Conservation (phyloP, 2,329 filamentous ascomycete species). For the Aspergillus proliferans region DNA sequence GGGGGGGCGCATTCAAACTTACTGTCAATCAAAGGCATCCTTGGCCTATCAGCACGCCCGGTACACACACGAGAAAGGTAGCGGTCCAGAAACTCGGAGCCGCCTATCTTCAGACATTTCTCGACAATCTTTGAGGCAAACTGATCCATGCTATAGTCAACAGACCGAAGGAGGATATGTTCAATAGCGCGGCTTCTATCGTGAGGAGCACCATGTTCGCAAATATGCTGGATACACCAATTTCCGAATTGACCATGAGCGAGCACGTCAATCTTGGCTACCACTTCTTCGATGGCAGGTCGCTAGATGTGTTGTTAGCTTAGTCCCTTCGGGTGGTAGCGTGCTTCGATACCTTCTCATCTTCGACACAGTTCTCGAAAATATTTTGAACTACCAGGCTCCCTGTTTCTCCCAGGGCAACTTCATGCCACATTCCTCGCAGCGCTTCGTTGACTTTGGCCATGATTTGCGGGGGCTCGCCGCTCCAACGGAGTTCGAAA, state of each 20-base stretch:
- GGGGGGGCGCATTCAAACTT: constrained; percentile 24
- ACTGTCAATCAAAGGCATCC: constrained; percentile 94
- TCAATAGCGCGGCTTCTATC: constrained; percentile 93
- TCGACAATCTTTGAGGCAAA: constrained; percentile 99
- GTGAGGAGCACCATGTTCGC: constrained; percentile 84
- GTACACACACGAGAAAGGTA: constrained; percentile 94
- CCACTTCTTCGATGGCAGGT: constrained; percentile 92
- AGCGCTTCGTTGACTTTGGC: constrained; percentile 94
- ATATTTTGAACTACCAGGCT: constrained; percentile 99
- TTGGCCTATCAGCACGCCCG: constrained; percentile 79
- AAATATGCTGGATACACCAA: constrained; percentile 99
- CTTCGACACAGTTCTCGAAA: constrained; percentile 97
- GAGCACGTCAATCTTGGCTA: constrained; percentile 90
- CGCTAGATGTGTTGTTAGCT: constrained; percentile 54
- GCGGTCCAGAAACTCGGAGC: constrained; percentile 78
- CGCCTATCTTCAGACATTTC: constrained; percentile 96
- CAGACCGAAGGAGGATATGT: constrained; percentile 86
- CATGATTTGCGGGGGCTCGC: constrained; percentile 96
- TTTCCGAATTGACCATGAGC: constrained; percentile 98
- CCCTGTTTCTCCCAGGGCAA: constrained; percentile 92
- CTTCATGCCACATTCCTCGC: constrained; percentile 96
- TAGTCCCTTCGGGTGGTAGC: neutral
- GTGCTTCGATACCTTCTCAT: constrained; percentile 73
- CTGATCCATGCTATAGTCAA: constrained; percentile 97
- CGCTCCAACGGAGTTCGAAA: constrained; percentile 93